Evolutionary conservation across 352 stramenopile genomes (phyloP).

Genomic region (Poterioochromonas sp.): DNA sequence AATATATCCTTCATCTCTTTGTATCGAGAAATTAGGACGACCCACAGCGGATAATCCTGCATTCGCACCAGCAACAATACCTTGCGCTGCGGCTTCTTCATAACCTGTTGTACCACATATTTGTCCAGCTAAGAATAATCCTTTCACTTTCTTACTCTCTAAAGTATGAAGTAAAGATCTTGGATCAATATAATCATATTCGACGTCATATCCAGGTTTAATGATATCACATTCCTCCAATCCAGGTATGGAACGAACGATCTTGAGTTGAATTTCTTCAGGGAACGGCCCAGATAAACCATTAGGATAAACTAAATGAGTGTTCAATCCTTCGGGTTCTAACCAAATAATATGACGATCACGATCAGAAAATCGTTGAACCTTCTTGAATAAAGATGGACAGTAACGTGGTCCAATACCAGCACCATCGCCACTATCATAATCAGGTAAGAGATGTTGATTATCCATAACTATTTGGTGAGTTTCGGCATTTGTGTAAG

Average conservation of each 20-base stretch:
- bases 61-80: conserved; percentile 91
- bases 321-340: conserved; percentile 92
- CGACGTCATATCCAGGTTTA: conserved; percentile 93
- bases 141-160: conserved; percentile 80
- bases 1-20: conserved; percentile 85
- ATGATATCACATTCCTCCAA: conserved; percentile 89
- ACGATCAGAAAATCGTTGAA: conserved; percentile 64
- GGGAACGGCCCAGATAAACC: conserved; percentile 80
- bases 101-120: conserved; percentile 99
- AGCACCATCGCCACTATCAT: conserved; percentile 69
- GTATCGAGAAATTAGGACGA: conserved; percentile 73
- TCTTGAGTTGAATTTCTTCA: conserved; percentile 81
- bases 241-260: conserved; percentile 87
- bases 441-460: conserved; percentile 75
- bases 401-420: conserved; percentile 84
- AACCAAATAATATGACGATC: conserved; percentile 85
- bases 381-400: conserved; percentile 94
- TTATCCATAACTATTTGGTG: conserved; percentile 78
- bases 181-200: conserved; percentile 97
- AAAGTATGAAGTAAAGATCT: conserved; percentile 80
- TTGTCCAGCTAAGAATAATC: conserved; percentile 88
- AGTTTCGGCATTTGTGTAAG: conserved; percentile 90
- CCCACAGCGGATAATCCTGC: conserved; percentile 63
- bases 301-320: conserved; percentile 93
- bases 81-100: conserved; percentile 94